Percentiles rank a stretch among this genome's conserved stretches.
Evolutionary conservation across 2,329 filamentous ascomycete species (phyloP).

Genomic region (Monosporascus sp.): DNA sequence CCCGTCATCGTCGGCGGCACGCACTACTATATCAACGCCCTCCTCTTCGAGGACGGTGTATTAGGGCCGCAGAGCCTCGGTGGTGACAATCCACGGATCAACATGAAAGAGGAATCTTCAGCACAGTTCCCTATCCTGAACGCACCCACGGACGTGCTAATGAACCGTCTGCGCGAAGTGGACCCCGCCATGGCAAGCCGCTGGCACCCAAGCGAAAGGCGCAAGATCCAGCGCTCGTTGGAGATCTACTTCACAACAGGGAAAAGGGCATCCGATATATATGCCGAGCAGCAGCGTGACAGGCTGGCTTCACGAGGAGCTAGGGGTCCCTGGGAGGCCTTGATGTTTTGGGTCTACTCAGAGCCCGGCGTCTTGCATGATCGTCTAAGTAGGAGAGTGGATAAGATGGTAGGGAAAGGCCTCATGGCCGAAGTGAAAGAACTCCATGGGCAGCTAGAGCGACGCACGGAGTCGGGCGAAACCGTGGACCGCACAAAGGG

Average conservation of each 20-base stretch:
- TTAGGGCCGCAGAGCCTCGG: conserved; percentile 33
- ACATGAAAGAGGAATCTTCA: conserved; percentile 29
- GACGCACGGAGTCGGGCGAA: conserved; percentile 37
- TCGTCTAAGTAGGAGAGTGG: conserved; percentile 72
- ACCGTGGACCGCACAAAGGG: conserved; percentile 69
- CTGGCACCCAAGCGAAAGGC: conserved; percentile 90
- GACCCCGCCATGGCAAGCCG: conserved; percentile 84
- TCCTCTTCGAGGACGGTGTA: conserved; percentile 74
- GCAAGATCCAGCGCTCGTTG: conserved; percentile 85
- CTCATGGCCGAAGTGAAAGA: conserved; percentile 45
- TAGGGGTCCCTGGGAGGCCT: conserved; percentile 43
- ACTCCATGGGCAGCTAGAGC: conserved; percentile 37
- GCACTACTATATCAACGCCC: conserved; percentile 87
- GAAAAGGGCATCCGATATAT: conserved; percentile 76
- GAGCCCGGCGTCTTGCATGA: conserved; percentile 61
- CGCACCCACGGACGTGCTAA: conserved; percentile 64
- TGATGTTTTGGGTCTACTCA: conserved; percentile 86
- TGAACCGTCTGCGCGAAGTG: conserved; percentile 68
- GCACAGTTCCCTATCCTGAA: conserved; percentile 65
- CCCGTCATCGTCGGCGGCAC: conserved; percentile 93
- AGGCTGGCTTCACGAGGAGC: conserved; percentile 20
- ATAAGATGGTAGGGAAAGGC: conserved; percentile 68
- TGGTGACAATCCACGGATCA: conserved; percentile 31
- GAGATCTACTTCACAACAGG: conserved; percentile 87
- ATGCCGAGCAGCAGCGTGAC: conserved; percentile 64